These are phyloP conservation scores for Andrographis paniculata DNA, from an alignment of 305 asterid species.

Conservation along the genomic window DNA sequence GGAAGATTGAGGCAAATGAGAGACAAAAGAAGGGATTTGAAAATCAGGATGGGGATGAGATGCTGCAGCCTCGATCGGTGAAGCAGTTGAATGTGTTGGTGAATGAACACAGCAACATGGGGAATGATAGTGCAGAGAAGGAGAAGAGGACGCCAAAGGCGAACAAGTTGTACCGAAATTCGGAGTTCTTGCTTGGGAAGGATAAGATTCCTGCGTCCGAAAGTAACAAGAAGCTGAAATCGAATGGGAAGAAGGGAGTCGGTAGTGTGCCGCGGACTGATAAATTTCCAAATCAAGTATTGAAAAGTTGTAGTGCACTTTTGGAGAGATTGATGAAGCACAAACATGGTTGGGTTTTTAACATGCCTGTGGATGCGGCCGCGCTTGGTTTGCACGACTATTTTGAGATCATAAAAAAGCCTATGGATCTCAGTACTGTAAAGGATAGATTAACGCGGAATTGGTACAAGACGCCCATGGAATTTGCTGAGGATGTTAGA, in stretches of 20 bases:
- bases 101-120: conserved; percentile 38
- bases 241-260: conserved; percentile 37
- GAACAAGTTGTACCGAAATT: conserved; percentile 49
- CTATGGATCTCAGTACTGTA: conserved; percentile 80
- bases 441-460: conserved; percentile 43
- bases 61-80: conserved; percentile 30
- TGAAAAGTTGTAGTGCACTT: conserved; percentile 42
- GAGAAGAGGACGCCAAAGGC: conserved; percentile 75
- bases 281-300: conserved; percentile 41
- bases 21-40: conserved; percentile 26
- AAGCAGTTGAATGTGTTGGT: conserved; percentile 47
- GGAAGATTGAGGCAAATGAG: conserved; percentile 56
- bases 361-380: conserved; percentile 56
- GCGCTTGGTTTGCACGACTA: conserved; percentile 68
- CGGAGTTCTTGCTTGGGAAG: conserved; percentile 61
- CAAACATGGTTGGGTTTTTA: conserved; percentile 66
- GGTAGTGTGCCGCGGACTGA: conserved; percentile 24
- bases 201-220: conserved; percentile 54
- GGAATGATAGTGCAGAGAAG: conserved; percentile 37
- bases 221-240: conserved; percentile 54
- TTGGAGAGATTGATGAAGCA: conserved; percentile 66
- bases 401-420: conserved; percentile 49
- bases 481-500: conserved; percentile 66
- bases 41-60: conserved; percentile 25
- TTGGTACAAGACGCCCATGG: conserved; percentile 47